These are phyloP conservation scores for Erigeron canadensis DNA, from an alignment of 129 eudicot species.

Conservation along the genomic window DNA sequence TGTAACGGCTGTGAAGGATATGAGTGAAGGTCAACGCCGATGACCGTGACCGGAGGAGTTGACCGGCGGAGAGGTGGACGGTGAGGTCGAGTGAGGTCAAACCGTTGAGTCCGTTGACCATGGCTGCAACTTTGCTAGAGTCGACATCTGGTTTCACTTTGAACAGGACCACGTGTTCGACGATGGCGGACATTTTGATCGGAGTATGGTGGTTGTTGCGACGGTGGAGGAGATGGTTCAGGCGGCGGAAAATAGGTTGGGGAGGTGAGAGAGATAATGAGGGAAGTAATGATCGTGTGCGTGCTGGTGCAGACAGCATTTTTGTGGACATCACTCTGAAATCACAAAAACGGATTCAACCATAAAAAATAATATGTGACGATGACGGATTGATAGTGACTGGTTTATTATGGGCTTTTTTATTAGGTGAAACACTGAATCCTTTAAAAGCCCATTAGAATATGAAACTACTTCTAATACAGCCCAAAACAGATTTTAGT, in stretches of 20 bases:
- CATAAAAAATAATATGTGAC: no score
- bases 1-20: slow-evolving; percentile 5
- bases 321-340: neutral
- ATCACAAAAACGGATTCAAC: no score
- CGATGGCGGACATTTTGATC: neutral
- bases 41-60: neutral
- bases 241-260: neutral
- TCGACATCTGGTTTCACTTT: slow-evolving; percentile 3
- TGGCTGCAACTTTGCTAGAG: neutral
- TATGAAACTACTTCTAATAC: no score
- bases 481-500: no score
- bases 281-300: neutral
- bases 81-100: slow-evolving; percentile 1
- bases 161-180: slow-evolving; percentile 10
- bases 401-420: no score
- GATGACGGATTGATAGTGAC: no score
- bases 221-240: neutral
- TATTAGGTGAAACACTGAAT: no score
- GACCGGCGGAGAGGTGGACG: slow-evolving; percentile 3
- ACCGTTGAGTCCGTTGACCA: neutral
- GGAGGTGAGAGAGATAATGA: neutral
- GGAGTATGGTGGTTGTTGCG: neutral
- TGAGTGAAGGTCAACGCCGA: slow-evolving; percentile 2
- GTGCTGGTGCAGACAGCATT: neutral
- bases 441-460: no score